phyloP scores from a whole-genome alignment of 106 monocot species.

The Dendrobium catenatum region DNA sequence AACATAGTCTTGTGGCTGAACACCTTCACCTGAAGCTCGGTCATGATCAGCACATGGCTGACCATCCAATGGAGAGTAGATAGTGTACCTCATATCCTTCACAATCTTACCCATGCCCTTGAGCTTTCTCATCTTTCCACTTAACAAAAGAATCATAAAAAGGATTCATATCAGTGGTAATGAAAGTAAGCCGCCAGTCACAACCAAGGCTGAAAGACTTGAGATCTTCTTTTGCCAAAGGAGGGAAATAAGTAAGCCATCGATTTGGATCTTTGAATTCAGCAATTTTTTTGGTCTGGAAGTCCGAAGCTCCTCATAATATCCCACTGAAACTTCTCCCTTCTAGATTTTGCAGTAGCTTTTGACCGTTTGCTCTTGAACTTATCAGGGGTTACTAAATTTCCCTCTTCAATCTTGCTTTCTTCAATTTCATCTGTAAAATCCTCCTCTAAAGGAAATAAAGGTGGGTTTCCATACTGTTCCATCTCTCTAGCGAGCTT shows the following conservation, averaged over 20 bases:
- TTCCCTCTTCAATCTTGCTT: slow-evolving; percentile 24
- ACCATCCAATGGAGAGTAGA: slow-evolving; percentile 84
- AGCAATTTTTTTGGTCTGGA: slow-evolving; percentile 59
- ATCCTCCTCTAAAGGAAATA: slow-evolving; percentile 61
- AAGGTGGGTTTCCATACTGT: slow-evolving; percentile 64
- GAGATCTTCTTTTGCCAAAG: slow-evolving; percentile 76
- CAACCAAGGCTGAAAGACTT: slow-evolving; percentile 82
- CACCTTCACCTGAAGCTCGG: slow-evolving; percentile 83
- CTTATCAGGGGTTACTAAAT: slow-evolving; percentile 44
- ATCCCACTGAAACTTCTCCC: slow-evolving; percentile 85
- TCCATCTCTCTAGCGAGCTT: slow-evolving; percentile 63
- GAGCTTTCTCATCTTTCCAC: slow-evolving; percentile 86
- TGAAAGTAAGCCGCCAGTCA: slow-evolving; percentile 90
- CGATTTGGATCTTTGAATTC: slow-evolving; percentile 65
- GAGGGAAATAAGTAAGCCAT: slow-evolving; percentile 78
- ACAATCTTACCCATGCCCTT: slow-evolving; percentile 73
- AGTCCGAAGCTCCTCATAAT: slow-evolving; percentile 83
- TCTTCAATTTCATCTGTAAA: slow-evolving; percentile 10
- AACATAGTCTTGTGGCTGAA: slow-evolving; percentile 84
- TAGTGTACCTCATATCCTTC: slow-evolving; percentile 75
- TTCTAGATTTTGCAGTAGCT: slow-evolving; percentile 67
- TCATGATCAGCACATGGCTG: slow-evolving; percentile 99
- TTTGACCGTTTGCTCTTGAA: slow-evolving; percentile 90
- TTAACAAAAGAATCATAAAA: slow-evolving; percentile 88
- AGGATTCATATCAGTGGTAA: slow-evolving; percentile 87